These are phyloP conservation scores for Cymbidium sinense DNA, from an alignment of 106 monocot species.

Conservation along the genomic window DNA sequence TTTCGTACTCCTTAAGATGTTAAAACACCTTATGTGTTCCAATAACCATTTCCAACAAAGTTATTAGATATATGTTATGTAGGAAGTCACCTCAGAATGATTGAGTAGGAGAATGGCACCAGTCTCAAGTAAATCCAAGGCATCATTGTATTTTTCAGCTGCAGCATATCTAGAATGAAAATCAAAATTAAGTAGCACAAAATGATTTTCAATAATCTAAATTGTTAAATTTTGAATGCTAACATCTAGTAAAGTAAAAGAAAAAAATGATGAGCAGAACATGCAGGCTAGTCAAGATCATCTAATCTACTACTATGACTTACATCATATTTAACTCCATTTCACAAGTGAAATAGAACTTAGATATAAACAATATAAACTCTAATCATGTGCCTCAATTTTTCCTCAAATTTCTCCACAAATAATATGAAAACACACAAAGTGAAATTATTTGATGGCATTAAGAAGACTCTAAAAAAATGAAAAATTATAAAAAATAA, in stretches of 20 bases:
- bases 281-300: background rate
- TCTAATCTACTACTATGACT: background rate
- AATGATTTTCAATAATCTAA: background rate
- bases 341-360: background rate
- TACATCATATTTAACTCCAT: background rate
- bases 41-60: background rate
- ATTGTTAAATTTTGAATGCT: background rate
- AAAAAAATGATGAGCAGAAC: background rate
- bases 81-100: constrained; percentile 12
- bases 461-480: background rate
- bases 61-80: background rate
- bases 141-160: constrained; percentile 4
- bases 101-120: constrained; percentile 10
- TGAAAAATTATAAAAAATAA: too few species aligned
- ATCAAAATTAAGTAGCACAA: background rate
- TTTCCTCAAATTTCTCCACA: background rate
- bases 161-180: constrained; percentile 10
- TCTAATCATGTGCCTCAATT: background rate
- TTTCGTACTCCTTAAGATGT: too few species aligned
- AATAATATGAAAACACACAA: background rate
- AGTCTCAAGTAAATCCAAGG: constrained; percentile 7
- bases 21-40: too few species aligned
- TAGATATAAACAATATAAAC: background rate
- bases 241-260: background rate
- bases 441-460: background rate